phyloP scores from a whole-genome alignment of 345 rosid species.

The Salix suchowensis region DNA sequence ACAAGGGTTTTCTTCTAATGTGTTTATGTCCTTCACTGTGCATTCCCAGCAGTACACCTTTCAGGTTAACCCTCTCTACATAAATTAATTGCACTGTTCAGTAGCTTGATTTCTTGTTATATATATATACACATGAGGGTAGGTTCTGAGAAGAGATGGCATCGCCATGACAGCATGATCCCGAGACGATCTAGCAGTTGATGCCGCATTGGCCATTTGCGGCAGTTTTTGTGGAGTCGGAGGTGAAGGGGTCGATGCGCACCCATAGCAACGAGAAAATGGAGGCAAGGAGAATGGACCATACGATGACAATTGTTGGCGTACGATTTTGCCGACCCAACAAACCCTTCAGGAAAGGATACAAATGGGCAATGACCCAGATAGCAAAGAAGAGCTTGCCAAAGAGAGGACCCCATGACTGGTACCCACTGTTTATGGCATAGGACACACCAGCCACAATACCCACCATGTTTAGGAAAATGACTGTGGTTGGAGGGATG shows the following conservation, averaged over 20 bases:
- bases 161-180: neutral
- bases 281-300: conserved; percentile 98
- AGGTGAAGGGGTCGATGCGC: conserved; percentile 82
- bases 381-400: conserved; percentile 95
- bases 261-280: conserved; percentile 99
- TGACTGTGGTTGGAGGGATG: conserved; percentile 93
- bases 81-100: neutral
- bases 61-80: neutral
- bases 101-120: conserved; percentile 13
- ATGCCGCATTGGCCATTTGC: conserved; percentile 60
- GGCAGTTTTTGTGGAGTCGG: conserved; percentile 40
- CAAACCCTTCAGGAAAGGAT: conserved; percentile 96
- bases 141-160: neutral
- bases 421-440: conserved; percentile 96
- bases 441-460: conserved; percentile 98
- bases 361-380: conserved; percentile 96
- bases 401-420: conserved; percentile 97
- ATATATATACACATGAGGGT: conserved; percentile 13
- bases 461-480: conserved; percentile 80
- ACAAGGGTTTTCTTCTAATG: neutral
- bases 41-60: neutral
- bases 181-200: conserved; percentile 22
- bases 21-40: neutral
- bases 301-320: conserved; percentile 93
- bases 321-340: conserved; percentile 95